Evolutionary conservation across 1,284 basidiomycete genomes (phyloP).

Genomic region (Trametes versicolor): DNA sequence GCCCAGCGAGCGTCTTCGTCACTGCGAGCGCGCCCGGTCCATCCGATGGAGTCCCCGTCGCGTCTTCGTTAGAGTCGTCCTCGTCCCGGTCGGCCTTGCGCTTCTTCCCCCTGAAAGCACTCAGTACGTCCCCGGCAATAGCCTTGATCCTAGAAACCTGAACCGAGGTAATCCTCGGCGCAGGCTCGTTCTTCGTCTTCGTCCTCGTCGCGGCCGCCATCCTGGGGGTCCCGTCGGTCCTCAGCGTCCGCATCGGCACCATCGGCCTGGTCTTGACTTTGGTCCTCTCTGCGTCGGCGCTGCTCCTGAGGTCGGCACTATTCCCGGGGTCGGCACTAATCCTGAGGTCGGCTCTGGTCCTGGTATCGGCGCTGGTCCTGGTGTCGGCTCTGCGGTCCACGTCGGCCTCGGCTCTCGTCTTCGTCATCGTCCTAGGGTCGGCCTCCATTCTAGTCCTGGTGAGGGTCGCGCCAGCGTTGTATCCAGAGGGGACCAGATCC

Average conservation of each 20-base stretch:
- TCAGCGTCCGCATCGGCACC: background rate
- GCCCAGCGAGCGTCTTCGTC: slow-evolving; percentile 13
- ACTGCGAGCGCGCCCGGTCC: slow-evolving; percentile 1
- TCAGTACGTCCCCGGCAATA: background rate
- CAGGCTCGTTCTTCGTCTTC: background rate
- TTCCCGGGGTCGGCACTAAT: background rate
- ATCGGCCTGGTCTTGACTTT: background rate
- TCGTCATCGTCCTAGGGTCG: slow-evolving; percentile 11
- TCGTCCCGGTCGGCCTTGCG: slow-evolving; percentile 17
- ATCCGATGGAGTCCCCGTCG: background rate
- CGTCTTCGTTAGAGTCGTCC: background rate
- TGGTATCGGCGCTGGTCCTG: background rate
- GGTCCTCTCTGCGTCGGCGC: background rate
- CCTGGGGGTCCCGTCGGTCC: background rate
- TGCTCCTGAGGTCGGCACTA: background rate
- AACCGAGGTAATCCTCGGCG: slow-evolving; percentile 4
- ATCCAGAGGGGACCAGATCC: slow-evolving; percentile 1
- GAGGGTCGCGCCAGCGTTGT: background rate
- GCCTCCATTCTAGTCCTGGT: background rate
- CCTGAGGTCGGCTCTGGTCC: background rate
- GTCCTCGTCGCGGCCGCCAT: background rate
- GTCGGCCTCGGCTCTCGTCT: background rate
- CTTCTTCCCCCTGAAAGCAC: slow-evolving; percentile 10
- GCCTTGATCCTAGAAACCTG: background rate
- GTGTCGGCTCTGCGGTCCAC: background rate